Conservation (phyloP, 805 yeast species). For the Starmerella geochares region DNA sequence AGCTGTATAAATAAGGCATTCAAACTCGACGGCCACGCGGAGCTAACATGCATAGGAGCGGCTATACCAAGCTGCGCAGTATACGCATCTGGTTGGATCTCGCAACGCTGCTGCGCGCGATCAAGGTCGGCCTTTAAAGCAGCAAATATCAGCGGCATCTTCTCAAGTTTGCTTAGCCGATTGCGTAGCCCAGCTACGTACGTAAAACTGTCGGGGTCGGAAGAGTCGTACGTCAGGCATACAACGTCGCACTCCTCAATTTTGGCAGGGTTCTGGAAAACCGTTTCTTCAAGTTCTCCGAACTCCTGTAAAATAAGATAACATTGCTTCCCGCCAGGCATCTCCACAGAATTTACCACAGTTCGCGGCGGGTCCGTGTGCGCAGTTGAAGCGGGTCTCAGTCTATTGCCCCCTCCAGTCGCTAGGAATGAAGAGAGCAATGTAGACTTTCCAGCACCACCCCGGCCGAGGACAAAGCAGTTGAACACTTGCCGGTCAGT, state of each 20-base stretch:
- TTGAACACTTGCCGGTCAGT: conserved; percentile 82
- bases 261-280: conserved; percentile 57
- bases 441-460: conserved; percentile 79
- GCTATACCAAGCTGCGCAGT: conserved; percentile 55
- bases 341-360: conserved; percentile 85
- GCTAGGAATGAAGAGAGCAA: conserved; percentile 64
- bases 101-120: conserved; percentile 84
- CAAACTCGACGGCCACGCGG: conserved; percentile 78
- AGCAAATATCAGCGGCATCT: conserved; percentile 74
- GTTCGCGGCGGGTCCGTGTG: conserved; percentile 42
- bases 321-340: conserved; percentile 91
- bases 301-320: conserved; percentile 82
- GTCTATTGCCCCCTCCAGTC: conserved; percentile 6
- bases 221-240: conserved; percentile 83
- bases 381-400: background rate
- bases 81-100: conserved; percentile 76
- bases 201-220: conserved; percentile 91
- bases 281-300: conserved; percentile 76
- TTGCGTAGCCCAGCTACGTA: conserved; percentile 61
- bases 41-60: conserved; percentile 84
- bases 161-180: conserved; percentile 47
- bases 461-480: conserved; percentile 77
- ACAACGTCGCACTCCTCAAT: conserved; percentile 82
- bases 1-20: conserved; percentile 76
- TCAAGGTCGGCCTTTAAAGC: conserved; percentile 94